Evolutionary conservation across 495 filamentous ascomycete species (phyloP), one percentile per base, ranked within the genome.

Genomic region (Annulohypoxylon moriforme): DNA sequence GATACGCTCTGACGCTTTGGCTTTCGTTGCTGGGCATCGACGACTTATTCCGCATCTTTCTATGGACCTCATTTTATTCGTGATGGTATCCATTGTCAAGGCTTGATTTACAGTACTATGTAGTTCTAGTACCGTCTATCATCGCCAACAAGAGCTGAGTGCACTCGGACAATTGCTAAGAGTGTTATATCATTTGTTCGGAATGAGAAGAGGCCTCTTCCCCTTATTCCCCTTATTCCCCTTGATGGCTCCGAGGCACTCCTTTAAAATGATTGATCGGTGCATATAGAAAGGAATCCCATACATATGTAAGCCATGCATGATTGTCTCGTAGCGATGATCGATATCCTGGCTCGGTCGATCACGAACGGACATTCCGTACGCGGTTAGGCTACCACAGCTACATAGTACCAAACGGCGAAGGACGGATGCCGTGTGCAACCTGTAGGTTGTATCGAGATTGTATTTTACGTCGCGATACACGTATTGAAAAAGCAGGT

Each of bases 1-100:
- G 65, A 69, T 69, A 33, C 33, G 47, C 46, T 49, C 46, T 24
- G 46, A 68, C 65, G 70, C 71, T 69, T 62, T 73, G 61, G 61
- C 66, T 50, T 50, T 40, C n/a, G 71, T 69, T 73, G 71, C 71
- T 73, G 50, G 71, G 65, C 70, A 68, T 64, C 64, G 33, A 64
- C 4, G 38, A 64, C 20, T 33, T 38, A 13, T 57, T 62, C 44
- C 40, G n/a, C 38, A 61, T 16, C 38, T 57, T 71, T 71, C 68
- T 62, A 47, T 49, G 13, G 59, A 57, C 38, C 58, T 59, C 42
- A 25, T 38, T 67, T 55, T 29, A 57, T 38, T 71, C 57, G 20
- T 24, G 47, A 58, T 56, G 24, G 24, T 62, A 52, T 50, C 22
- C 29, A 44, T 44, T 13, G n/a, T 44, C 40, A 44, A 44, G 40